Evolutionary conservation across 1,139 yeast species (phyloP), one percentile per base, ranked within the genome.

Genomic region (Magnusiomyces suaveolens): DNA sequence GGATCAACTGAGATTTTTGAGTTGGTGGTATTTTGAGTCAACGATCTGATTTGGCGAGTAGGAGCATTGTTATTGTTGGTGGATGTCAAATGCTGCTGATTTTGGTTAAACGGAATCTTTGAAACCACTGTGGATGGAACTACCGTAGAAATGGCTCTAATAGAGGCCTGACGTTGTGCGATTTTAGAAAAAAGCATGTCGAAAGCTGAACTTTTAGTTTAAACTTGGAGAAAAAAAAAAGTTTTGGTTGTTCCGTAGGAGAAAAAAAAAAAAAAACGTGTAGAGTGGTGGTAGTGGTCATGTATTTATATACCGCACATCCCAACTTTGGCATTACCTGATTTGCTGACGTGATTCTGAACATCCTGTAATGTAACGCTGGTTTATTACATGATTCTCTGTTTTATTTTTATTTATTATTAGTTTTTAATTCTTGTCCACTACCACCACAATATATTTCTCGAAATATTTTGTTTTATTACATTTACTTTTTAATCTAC

Each of bases 91-190:
- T 36, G 41, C 25, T 38, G 41, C 18, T 41, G 43, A 23, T 48
- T 44, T 48, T 49, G 57, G 18, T 36, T 36, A 39, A 50, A 50
- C 29, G 44, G 44, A n/a, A 52, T 52, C 14, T 49, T 23, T 25
- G 55, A 48, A 12, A 52, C 52, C 16, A 48, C 18, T 2, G 57
- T 50, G 3, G 54, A 52, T 25, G 54, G 56, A 24, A 54, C 56
- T 6, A 53, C 58, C 4, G 58, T 54, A 29, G 56, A 48, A 2
- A 56, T 43, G 10, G 58, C 58, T 16, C 58, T 24, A n/a, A 56
- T 49, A n/a, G 58, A 56, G 2, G 52, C 55, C 51, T 56, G 58
- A 16, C 58, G 58, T 20, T 56, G 44, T n/a, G 56, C 54, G 21
- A 56, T 26, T 52, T 56, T 56, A 8, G 56, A 53, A 21, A 56